phyloP scores from a whole-genome alignment of 148 eudicot genomes.

The Cornus controversa region DNA sequence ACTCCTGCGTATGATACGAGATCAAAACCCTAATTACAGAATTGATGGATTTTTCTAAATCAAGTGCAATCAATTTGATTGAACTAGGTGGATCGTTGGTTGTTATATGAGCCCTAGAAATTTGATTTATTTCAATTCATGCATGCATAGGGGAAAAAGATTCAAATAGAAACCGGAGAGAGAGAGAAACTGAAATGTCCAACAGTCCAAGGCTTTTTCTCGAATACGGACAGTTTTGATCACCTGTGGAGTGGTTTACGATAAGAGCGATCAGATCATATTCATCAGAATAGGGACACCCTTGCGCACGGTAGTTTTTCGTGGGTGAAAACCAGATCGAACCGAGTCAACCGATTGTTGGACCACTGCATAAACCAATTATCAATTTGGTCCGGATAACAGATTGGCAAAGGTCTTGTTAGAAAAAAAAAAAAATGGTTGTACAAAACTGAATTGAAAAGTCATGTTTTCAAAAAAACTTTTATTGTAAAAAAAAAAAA shows the following conservation, averaged over 20 bases:
- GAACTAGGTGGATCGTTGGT: not conserved
- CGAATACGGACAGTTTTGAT: not conserved
- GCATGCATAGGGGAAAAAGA: not conserved
- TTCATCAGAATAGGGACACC: conserved; percentile 7
- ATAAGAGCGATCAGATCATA: not conserved
- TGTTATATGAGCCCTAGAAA: not conserved
- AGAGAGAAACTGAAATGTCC: not conserved
- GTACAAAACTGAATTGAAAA: too few species aligned
- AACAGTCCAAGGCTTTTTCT: not conserved
- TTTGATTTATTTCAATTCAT: not conserved
- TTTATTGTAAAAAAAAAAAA: too few species aligned
- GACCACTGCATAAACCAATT: too few species aligned
- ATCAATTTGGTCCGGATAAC: too few species aligned
- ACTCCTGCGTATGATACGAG: not conserved
- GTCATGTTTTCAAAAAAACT: too few species aligned
- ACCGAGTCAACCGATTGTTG: too few species aligned
- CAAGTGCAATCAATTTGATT: not conserved
- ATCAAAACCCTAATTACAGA: not conserved
- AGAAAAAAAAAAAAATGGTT: too few species aligned
- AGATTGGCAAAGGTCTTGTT: too few species aligned
- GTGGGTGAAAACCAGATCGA: too few species aligned
- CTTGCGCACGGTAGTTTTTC: not conserved
- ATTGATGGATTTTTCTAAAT: not conserved
- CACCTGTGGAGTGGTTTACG: conserved; percentile 1
- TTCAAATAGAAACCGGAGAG: not conserved